phyloP scores from a whole-genome alignment of 495 filamentous ascomycete genomes.

The Penicillium longicatenatum region DNA sequence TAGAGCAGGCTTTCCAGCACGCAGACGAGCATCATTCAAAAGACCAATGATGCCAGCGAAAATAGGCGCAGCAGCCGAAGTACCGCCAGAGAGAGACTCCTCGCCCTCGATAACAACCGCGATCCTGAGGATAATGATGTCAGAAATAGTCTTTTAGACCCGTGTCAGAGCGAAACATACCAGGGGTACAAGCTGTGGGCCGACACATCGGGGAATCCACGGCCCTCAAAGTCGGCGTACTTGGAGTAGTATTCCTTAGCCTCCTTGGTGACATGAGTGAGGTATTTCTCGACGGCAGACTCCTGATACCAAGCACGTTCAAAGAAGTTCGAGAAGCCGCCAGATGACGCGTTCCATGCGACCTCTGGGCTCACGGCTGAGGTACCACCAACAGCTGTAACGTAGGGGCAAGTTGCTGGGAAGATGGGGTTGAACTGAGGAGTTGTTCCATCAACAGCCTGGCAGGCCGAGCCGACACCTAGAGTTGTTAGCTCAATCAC shows the following conservation, averaged over 20 bases:
- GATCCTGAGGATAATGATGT: conserved; percentile 19
- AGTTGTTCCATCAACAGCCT: conserved; percentile 59
- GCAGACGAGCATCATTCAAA: conserved; percentile 53
- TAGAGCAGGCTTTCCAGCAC: conserved; percentile 44
- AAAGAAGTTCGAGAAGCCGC: conserved; percentile 71
- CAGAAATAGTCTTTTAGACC: neutral
- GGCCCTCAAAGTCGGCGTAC: conserved; percentile 58
- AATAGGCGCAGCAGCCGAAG: conserved; percentile 52
- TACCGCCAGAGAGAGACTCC: conserved; percentile 43
- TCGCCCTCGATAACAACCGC: conserved; percentile 33
- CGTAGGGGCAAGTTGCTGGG: conserved; percentile 66
- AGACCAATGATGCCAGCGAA: conserved; percentile 51
- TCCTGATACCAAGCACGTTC: conserved; percentile 61
- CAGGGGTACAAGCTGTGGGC: conserved; percentile 50
- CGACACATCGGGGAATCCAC: conserved; percentile 72
- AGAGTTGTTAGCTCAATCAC: neutral
- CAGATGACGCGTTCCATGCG: conserved; percentile 52
- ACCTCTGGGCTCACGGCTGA: conserved; percentile 53
- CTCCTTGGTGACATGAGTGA: conserved; percentile 38
- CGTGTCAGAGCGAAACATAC: conserved; percentile 16
- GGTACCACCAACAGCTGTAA: conserved; percentile 68
- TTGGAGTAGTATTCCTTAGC: conserved; percentile 43
- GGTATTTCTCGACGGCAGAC: conserved; percentile 52
- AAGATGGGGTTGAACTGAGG: conserved; percentile 62
- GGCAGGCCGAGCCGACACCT: conserved; percentile 58